Evolutionary conservation across 345 rosid genomes (phyloP).

Genomic region (Cardamine resedifolia): DNA sequence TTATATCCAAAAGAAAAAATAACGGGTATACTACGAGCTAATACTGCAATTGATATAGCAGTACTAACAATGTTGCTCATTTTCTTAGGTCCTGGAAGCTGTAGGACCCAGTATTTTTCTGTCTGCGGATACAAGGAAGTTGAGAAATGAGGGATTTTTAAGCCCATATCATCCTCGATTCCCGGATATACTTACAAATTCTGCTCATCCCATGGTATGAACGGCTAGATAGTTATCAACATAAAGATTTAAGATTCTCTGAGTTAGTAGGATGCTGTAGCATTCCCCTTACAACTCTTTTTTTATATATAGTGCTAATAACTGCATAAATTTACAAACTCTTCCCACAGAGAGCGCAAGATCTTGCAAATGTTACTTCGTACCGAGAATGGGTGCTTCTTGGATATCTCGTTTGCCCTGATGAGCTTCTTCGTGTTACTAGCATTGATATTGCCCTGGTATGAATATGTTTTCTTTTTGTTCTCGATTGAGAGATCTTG

Average conservation of each 20-base stretch:
- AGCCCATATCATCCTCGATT: slow-evolving; percentile 98
- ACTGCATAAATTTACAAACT: slow-evolving; percentile 18
- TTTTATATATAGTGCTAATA: slow-evolving; percentile 12
- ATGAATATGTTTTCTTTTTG: slow-evolving; percentile 21
- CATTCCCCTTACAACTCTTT: not conserved
- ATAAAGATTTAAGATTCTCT: not conserved
- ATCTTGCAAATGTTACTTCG: slow-evolving; percentile 95
- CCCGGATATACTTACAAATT: slow-evolving; percentile 96
- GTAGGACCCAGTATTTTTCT: slow-evolving; percentile 95
- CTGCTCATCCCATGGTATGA: slow-evolving; percentile 96
- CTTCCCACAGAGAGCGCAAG: slow-evolving; percentile 87
- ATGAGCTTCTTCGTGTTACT: slow-evolving; percentile 96
- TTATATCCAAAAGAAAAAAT: slow-evolving; percentile 2
- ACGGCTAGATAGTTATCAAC: slow-evolving; percentile 9
- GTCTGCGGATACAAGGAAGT: slow-evolving; percentile 93
- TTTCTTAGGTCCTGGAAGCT: slow-evolving; percentile 92
- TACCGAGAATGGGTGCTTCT: slow-evolving; percentile 96
- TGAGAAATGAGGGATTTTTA: slow-evolving; percentile 93
- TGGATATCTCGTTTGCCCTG: slow-evolving; percentile 98
- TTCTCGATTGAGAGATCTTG: slow-evolving; percentile 19
- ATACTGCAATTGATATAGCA: slow-evolving; percentile 2
- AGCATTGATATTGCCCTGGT: slow-evolving; percentile 98
- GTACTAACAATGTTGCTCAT: slow-evolving; percentile 29
- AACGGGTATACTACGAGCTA: not conserved
- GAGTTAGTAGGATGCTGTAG: slow-evolving; percentile 14